Conservation (phyloP, 805 yeast species). For the Starmerella potacharoeniae region DNA sequence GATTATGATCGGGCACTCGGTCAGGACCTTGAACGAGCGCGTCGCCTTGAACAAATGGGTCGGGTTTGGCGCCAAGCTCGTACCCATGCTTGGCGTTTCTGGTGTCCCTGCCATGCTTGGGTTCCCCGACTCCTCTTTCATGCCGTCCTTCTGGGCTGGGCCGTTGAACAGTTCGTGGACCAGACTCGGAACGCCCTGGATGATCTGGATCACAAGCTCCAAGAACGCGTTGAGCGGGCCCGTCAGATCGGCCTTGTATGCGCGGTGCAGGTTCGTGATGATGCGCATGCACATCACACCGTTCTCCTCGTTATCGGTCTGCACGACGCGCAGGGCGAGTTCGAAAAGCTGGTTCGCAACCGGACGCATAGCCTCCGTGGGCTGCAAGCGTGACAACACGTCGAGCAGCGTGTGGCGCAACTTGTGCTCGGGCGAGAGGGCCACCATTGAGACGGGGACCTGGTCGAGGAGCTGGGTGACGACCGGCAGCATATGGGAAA, state of each 20-base stretch:
- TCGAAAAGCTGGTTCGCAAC: constrained; percentile 52
- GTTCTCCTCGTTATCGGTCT: constrained; percentile 84
- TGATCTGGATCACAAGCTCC: constrained; percentile 60
- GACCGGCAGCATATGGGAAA: constrained; percentile 58
- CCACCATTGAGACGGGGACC: constrained; percentile 37
- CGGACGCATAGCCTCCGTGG: constrained; percentile 70
- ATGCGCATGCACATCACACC: constrained; percentile 86
- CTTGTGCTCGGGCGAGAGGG: constrained; percentile 31
- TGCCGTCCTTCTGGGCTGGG: not conserved
- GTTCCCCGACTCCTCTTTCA: not conserved
- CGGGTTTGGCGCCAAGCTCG: not conserved
- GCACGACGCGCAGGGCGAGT: constrained; percentile 46
- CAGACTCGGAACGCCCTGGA: constrained; percentile 65
- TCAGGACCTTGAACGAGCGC: constrained; percentile 77
- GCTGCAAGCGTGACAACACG: constrained; percentile 65
- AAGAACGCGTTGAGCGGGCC: constrained; percentile 72
- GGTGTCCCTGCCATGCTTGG: not conserved
- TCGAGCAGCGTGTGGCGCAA: constrained; percentile 67
- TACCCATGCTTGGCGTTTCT: not conserved
- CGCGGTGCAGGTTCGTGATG: constrained; percentile 72
- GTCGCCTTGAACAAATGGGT: constrained; percentile 45
- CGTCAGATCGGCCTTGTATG: constrained; percentile 55
- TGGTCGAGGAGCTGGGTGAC: constrained; percentile 50
- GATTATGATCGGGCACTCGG: constrained; percentile 96
- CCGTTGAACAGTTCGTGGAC: constrained; percentile 56